phyloP scores from a whole-genome alignment of 2,329 filamentous ascomycete genomes.

The Monilinia aucupariae region DNA sequence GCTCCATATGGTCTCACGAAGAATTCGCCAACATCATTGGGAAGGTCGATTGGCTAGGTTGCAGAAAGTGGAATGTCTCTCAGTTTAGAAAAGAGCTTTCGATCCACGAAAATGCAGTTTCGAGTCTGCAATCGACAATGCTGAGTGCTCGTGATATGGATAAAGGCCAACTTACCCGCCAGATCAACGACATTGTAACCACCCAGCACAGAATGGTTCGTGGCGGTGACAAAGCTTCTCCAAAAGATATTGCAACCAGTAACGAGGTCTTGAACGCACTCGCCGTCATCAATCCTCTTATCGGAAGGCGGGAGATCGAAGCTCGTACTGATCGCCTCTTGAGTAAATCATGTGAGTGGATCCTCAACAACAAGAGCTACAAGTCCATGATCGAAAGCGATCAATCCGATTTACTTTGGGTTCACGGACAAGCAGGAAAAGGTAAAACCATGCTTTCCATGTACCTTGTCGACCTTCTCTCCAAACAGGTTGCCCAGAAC shows the following conservation, averaged over 20 bases:
- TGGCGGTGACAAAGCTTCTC: neutral
- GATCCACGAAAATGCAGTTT: slow-evolving; percentile 13
- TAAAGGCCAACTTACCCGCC: slow-evolving; percentile 13
- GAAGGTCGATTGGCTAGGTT: slow-evolving; percentile 13
- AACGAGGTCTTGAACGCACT: slow-evolving; percentile 13
- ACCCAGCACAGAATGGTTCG: slow-evolving; percentile 16
- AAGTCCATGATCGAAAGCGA: slow-evolving; percentile 12
- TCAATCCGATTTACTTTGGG: slow-evolving; percentile 15
- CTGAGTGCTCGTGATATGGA: slow-evolving; percentile 4
- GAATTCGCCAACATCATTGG: slow-evolving; percentile 12
- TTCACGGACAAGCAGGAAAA: slow-evolving; percentile 17
- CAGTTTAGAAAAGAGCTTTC: slow-evolving; percentile 15
- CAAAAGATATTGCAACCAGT: slow-evolving; percentile 4
- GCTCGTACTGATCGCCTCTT: slow-evolving; percentile 16
- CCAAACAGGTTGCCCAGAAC: slow-evolving; percentile 15
- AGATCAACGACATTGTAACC: slow-evolving; percentile 16
- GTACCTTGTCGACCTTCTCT: slow-evolving; percentile 11
- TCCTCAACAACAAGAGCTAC: slow-evolving; percentile 11
- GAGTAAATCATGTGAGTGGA: slow-evolving; percentile 15
- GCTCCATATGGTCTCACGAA: slow-evolving; percentile 14
- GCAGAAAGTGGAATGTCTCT: slow-evolving; percentile 14
- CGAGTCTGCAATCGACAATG: slow-evolving; percentile 8
- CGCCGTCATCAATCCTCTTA: slow-evolving; percentile 11
- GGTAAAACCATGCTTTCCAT: slow-evolving; percentile 18
- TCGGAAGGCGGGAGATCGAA: slow-evolving; percentile 12